Conservation (phyloP, 495 filamentous ascomycete genomes). For the Aspergillus avenaceus region DNA sequence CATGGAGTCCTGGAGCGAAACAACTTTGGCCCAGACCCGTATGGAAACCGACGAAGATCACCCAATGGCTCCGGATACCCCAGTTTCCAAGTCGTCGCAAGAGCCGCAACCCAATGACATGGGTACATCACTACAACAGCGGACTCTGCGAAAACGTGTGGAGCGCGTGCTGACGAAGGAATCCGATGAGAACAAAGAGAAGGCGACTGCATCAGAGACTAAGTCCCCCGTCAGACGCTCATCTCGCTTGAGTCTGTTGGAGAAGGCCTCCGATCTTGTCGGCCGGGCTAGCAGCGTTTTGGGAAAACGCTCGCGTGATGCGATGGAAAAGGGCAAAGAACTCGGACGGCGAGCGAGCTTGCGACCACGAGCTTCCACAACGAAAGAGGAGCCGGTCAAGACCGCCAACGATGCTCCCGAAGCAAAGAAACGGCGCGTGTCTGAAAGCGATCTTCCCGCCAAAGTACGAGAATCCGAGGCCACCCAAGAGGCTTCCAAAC, state of each 20-base stretch:
- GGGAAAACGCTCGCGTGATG: constrained; percentile 51
- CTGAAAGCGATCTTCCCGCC: constrained; percentile 41
- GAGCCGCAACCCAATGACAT: constrained; percentile 34
- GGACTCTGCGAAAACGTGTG: constrained; percentile 47
- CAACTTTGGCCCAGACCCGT: constrained; percentile 25
- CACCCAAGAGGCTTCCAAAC: constrained; percentile 34
- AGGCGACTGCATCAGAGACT: constrained; percentile 1
- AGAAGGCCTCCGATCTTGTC: constrained; percentile 42
- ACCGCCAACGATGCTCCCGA: constrained; percentile 25
- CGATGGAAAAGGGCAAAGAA: constrained; percentile 39
- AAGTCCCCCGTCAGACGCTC: constrained; percentile 13
- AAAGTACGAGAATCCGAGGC: constrained; percentile 36
- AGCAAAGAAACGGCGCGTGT: constrained; percentile 47
- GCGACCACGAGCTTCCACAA: constrained; percentile 29
- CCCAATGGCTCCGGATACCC: constrained; percentile 35
- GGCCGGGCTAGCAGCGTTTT: constrained; percentile 43
- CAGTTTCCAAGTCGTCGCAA: constrained; percentile 38
- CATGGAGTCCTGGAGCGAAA: constrained; percentile 40
- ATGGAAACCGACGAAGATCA: constrained; percentile 35
- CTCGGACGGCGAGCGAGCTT: constrained; percentile 37
- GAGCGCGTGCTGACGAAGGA: constrained; percentile 43
- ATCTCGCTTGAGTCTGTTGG: constrained; percentile 36
- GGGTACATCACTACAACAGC: constrained; percentile 33
- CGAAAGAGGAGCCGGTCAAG: constrained; percentile 29
- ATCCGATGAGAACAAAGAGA: constrained; percentile 24